Evolutionary conservation across 805 yeast species (phyloP).

Genomic region (Kuraishia molischiana): DNA sequence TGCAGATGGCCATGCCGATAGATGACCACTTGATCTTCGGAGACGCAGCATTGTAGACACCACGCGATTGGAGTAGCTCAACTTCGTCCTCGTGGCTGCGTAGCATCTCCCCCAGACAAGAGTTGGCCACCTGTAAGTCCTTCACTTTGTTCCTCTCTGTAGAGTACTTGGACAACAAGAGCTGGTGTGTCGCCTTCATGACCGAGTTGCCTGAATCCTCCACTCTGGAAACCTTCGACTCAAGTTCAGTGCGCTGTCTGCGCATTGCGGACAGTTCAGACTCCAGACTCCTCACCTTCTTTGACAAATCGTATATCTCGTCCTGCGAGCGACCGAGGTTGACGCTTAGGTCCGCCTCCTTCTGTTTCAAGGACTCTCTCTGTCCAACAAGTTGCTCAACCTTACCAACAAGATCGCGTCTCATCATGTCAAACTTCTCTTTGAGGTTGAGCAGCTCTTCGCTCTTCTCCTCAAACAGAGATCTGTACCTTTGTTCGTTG

Average conservation of each 20-base stretch:
- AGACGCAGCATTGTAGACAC: not conserved
- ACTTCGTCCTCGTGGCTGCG: not conserved
- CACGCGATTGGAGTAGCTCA: not conserved
- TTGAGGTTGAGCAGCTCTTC: slow-evolving; percentile 11
- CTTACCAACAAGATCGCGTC: slow-evolving; percentile 3
- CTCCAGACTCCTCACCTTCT: not conserved
- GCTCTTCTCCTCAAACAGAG: slow-evolving; percentile 14
- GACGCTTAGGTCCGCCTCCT: not conserved
- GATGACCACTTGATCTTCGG: not conserved
- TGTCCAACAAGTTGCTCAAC: slow-evolving; percentile 21
- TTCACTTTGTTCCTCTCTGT: not conserved
- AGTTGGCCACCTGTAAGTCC: not conserved
- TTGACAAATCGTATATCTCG: not conserved
- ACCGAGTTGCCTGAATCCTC: not conserved
- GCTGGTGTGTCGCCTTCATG: not conserved
- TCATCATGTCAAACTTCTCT: not conserved
- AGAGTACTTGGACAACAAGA: not conserved
- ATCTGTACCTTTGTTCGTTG: slow-evolving; percentile 7
- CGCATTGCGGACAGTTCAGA: not conserved
- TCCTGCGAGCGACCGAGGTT: slow-evolving; percentile 2
- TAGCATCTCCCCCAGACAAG: not conserved
- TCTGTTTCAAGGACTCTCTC: slow-evolving; percentile 7
- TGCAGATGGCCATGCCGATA: not conserved
- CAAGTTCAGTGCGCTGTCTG: not conserved
- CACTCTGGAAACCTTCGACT: not conserved